Base-by-base conservation (phyloP, 768 basidiomycete genomes). In the Pseudohyphozyma bogoriensis region DNA sequence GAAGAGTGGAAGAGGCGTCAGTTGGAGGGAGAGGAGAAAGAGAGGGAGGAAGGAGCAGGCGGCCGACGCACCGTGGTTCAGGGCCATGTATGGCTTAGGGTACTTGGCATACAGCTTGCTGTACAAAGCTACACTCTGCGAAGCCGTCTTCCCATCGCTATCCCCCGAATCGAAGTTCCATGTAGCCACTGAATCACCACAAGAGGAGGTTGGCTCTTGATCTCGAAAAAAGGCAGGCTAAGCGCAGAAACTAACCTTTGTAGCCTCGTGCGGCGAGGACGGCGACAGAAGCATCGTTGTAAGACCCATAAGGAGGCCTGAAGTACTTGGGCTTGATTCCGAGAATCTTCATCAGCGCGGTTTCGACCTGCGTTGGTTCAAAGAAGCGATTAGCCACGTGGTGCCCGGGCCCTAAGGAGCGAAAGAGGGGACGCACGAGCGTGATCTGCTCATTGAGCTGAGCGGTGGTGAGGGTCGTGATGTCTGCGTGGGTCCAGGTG, bases 111-210 rank as follows among this genome's bases (percentile, higher is more conserved):
- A 51, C 31, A 68, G 58, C 55, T 62, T 62, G 20, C 60, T 61
- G 64, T 69, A 70, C 4, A 33, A 37, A 10, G 50, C 16, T 40
- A 67, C 46, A 0, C 58, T 45, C 8, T 68, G 53, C n/a, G 55
- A 36, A 13, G 60, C 32, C 2, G 60, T 29, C 20, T 58, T 37
- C 16, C 66, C 62, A 3, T 10, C 13, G 10, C 61, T 35, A 50
- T 70, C 69, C 54, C 58, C 57, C 4, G 56, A 57, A 55, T 70
- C 69, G 32, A 67, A 65, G 26, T 58, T 47, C 68, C 68, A 70
- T 35, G 49, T 56, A n/a, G 55, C 59, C 31, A 57, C 58, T 49
- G 16, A 42, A 42, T 20, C n/a, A n/a, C n/a, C n/a, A n/a, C n/a
- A n/a, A n/a, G n/a, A n/a, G n/a, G n/a, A n/a, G n/a, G n/a, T n/a